Base-by-base conservation (phyloP, 352 stramenopile genomes). In the Phytophthora aleatoria region DNA sequence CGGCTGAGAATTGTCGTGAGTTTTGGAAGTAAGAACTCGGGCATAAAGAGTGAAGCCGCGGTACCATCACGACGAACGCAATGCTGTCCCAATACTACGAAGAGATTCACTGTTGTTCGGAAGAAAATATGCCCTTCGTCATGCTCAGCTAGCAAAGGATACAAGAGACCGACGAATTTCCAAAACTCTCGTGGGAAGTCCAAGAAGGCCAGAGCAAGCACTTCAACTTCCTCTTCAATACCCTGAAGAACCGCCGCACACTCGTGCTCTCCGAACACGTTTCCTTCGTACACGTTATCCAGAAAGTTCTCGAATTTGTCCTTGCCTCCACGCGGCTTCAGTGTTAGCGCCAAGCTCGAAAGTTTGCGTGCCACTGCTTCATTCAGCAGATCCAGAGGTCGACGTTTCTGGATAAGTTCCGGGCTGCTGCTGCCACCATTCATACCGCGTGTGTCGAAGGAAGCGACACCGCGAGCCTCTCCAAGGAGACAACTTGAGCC, bases 151-250 rank as follows among this genome's bases (percentile, higher is more conserved):
- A 94, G 42, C 6, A 90, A 77, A 5, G 82, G 75, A 30, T 75
- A 60, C 27, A 92, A 43, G n/a, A 84, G 16, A 1, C 80, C 85
- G 2, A 64, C 60, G 45, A 91, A 79, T 54, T 86, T 87, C 85
- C 86, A 95, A 55, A 95, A 96, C 3, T 97, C 86, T 50, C 78
- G 79, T 12, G 89, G 88, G 28, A 82, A 92, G 11, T 94, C 85
- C 13, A 95, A 57, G 35, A 90, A 90, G 6, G 83, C 71, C 3
- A 77, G 49, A 0, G 83, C 74, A 7, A 96, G 69, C n/a, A 88
- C 49, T 10, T 85, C 73, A 7, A 61, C 57, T 28, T 82, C 78
- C 20, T 90, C 76, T n/a, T 79, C 50, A 3, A 93, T 52, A 9
- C 69, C 62, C 27, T 50, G 50, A 16, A 91, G 45, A 11, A 94